Evolutionary conservation across 2,329 filamentous ascomycete genomes (phyloP), one percentile per base, ranked within the genome.

Genomic region (Epichloe bromicola): DNA sequence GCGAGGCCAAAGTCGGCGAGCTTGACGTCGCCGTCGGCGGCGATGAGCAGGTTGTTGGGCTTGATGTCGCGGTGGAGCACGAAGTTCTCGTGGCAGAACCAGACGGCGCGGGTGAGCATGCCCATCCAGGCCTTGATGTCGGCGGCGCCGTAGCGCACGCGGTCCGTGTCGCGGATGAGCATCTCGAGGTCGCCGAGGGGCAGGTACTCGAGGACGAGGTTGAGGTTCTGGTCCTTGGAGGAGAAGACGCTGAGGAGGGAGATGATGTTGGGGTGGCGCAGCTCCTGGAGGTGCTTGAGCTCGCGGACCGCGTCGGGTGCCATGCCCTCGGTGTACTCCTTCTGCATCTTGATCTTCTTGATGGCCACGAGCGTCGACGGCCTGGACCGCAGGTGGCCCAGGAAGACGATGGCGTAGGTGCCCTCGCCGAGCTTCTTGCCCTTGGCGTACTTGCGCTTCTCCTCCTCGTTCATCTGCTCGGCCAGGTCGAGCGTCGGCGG

Each of bases 101-200:
- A 95, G 30, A 97, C 82, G 26, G 86, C 93, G 41, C 91, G 83
- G 30, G 79, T 80, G n/a, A 97, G 78, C 93, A 97, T 97, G 56
- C 86, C 87, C 84, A 96, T 95, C 93, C 93, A 98, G 15, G 89
- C 86, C 67, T 98, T 98, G 67, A 97, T 89, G 67, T 98, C 93
- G 17, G 87, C 86, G 11, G 82, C 80, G 55, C 86, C 86, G 67
- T 97, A 97, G 50, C 82, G 80, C 45, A 96, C 83, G 50, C 74
- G 73, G 44, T 83, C 78, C 33, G 79, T 82, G 68, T 97, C 90
- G 65, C 88, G 87, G 66, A 95, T 95, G 53, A 98, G 79, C 77
- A 90, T 88, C 68, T 97, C 88, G 30, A 98, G 78, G 68, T 98
- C 93, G 57, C 93, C 91, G n/a, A 88, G 80, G 0, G 91, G 90